phyloP scores from a whole-genome alignment of 768 basidiomycete species.

The Kwoniella pini region DNA sequence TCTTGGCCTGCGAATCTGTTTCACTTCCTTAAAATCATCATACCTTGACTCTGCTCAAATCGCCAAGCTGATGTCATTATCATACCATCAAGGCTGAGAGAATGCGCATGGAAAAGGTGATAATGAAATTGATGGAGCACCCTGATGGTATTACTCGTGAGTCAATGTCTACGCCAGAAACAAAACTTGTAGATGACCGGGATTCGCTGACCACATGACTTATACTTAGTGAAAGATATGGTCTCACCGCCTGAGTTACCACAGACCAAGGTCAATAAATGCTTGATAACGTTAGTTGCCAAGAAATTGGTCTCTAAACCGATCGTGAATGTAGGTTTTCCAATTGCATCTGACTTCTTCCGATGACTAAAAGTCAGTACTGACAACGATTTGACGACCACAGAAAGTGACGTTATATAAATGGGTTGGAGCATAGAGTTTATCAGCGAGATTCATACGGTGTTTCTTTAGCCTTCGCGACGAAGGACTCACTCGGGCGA shows the following conservation, averaged over 20 bases:
- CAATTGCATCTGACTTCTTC: not conserved
- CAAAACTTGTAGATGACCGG: no score
- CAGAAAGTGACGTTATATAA: slow-evolving; percentile 38
- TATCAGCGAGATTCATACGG: no score
- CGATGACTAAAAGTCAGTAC: not conserved
- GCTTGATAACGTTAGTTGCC: slow-evolving; percentile 84
- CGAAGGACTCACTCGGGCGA: no score
- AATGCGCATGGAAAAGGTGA: slow-evolving; percentile 63
- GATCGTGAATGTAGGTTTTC: slow-evolving; percentile 42
- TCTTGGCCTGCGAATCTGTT: not conserved
- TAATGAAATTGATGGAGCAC: slow-evolving; percentile 72
- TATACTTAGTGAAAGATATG: slow-evolving; percentile 67
- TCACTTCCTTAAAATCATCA: no score
- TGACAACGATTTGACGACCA: not conserved
- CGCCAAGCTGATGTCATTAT: not conserved
- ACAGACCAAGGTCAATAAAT: slow-evolving; percentile 90
- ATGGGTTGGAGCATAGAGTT: slow-evolving; percentile 30
- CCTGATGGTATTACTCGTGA: slow-evolving; percentile 60
- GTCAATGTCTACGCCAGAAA: not conserved
- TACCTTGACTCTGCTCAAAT: no score
- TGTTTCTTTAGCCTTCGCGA: no score
- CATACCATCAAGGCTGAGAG: slow-evolving; percentile 25
- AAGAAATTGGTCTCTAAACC: slow-evolving; percentile 76
- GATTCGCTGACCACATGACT: not conserved
- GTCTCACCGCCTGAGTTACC: slow-evolving; percentile 77